Evolutionary conservation across 108 stramenopile species (phyloP).

Genomic region (Licmophora abbreviata): DNA sequence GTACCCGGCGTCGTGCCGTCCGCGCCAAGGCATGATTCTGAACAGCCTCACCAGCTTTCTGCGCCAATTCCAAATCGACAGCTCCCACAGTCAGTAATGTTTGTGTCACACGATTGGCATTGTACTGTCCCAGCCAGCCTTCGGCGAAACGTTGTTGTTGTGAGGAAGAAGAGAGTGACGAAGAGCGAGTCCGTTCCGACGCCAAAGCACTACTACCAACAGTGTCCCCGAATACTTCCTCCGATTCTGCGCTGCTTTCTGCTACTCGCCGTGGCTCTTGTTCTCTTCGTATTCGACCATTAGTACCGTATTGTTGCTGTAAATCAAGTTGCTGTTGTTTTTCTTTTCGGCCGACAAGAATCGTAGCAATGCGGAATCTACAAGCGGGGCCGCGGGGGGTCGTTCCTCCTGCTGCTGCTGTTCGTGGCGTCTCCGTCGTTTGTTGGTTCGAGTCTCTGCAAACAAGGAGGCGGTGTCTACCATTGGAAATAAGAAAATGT

Average conservation of each 20-base stretch:
- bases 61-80: conserved; percentile 30
- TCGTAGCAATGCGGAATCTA: conserved; percentile 61
- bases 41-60: conserved; percentile 42
- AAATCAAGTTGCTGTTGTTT: not conserved
- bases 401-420: conserved; percentile 1
- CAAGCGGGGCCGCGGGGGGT: conserved; percentile 36
- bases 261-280: not conserved
- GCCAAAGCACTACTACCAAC: not conserved
- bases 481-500: too few species aligned
- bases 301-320: conserved; percentile 1
- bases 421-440: not conserved
- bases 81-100: conserved; percentile 33
- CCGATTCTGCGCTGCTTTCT: conserved; percentile 1
- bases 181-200: too few species aligned
- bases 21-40: conserved; percentile 46
- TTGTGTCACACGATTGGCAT: conserved; percentile 38
- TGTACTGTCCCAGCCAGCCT: conserved; percentile 51
- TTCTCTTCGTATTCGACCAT: conserved; percentile 7
- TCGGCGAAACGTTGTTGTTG: conserved; percentile 3
- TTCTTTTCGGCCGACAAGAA: conserved; percentile 51
- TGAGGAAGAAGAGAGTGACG: not conserved
- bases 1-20: conserved; percentile 46
- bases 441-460: too few species aligned
- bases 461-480: too few species aligned
- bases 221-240: conserved; percentile 1